These are phyloP conservation scores for Laguncularia racemosa DNA, from an alignment of 345 rosid genomes.

Conservation along the genomic window DNA sequence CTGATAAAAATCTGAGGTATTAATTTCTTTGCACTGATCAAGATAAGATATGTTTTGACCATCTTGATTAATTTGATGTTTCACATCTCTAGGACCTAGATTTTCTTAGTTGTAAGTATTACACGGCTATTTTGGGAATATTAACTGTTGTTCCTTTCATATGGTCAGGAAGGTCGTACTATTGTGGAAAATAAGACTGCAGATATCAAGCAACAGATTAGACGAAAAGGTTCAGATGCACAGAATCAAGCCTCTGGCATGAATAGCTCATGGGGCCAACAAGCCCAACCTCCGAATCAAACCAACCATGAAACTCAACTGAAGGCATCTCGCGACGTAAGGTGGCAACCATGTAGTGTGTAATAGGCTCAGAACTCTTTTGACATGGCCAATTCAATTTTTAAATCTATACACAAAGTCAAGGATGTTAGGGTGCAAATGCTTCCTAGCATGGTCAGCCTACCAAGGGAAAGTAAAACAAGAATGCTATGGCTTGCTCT, in stretches of 20 bases:
- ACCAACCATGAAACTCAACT: conserved; percentile 72
- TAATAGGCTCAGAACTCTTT: conserved; percentile 15
- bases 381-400: not conserved
- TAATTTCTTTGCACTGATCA: too few species aligned
- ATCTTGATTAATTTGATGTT: too few species aligned
- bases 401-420: not conserved
- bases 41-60: too few species aligned
- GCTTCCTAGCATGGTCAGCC: too few species aligned
- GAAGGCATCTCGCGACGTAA: conserved; percentile 99
- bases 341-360: conserved; percentile 57
- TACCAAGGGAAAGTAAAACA: too few species aligned
- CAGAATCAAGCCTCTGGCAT: conserved; percentile 28
- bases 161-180: conserved; percentile 74
- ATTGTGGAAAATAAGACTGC: conserved; percentile 76
- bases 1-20: too few species aligned
- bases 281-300: conserved; percentile 26
- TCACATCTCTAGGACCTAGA: not conserved
- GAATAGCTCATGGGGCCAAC: conserved; percentile 47
- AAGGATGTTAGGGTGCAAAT: not conserved
- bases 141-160: not conserved
- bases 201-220: conserved; percentile 63
- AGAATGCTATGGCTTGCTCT: too few species aligned
- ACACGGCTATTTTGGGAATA: conserved; percentile 2
- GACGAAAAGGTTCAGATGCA: conserved; percentile 54
- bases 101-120: not conserved